Base-by-base conservation (phyloP, 495 filamentous ascomycete genomes). In the Aspergillus homomorphus region DNA sequence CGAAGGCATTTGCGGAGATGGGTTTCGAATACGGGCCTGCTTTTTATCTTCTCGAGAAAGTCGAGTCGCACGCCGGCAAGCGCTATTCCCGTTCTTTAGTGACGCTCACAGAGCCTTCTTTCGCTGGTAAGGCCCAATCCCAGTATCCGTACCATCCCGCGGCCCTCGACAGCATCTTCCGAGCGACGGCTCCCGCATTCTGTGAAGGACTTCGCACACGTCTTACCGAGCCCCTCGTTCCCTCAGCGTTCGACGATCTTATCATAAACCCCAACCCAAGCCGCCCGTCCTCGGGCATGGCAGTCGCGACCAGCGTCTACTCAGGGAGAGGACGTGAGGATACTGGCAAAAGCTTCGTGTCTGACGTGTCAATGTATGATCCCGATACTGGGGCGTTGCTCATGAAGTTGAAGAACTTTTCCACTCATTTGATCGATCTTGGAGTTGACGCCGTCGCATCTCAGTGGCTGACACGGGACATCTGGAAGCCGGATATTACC, bases 401-500 rank as follows among this genome's bases (percentile, higher is more conserved):
- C 6, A 24, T 59, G 1, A 26, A 41, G 21, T 24, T 59, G 57
- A 33, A 44, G 20, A 33, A 28, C 9, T 28, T 59, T n/a, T 24
- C 43, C 9, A 24, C 33, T 12, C 43, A 54, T n/a, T 20, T 20
- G 3, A 20, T 59, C 10, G 51, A 59, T 44, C 41, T 58, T 1
- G 49, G 41, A 7, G 26, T 45, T 3, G 33, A 53, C 19, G 14
- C 41, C 16, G 38, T 48, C 15, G 41, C 49, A 26, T 22, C n/a
- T 21, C 56, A 58, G 9, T 45, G 33, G 33, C 24, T 58, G 3
- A 53, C 49, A 1, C 41, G 24, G 5, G 56, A 62, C 67, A 33
- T 67, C 73, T 56, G 19, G 56, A 66, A 48, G 62, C 53, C 24
- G 56, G 62, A 23, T 67, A 71, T 58, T 68, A 69, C 50, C 76